Evolutionary conservation across 2,329 filamentous ascomycete species (phyloP).

Genomic region (Hawksworthiomyces lignivorus): DNA sequence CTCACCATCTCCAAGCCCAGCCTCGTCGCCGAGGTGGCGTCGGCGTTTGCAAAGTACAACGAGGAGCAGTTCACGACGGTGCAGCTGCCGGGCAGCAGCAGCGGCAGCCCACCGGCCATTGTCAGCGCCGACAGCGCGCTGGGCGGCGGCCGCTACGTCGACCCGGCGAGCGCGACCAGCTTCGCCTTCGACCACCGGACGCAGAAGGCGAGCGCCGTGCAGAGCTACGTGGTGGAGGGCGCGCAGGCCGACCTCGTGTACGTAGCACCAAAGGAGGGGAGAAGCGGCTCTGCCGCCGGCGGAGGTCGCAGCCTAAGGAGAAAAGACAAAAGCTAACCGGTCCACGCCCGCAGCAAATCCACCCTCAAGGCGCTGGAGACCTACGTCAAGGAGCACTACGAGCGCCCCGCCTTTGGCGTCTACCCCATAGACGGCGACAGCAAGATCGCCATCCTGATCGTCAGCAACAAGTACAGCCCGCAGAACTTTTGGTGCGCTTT

Average conservation of each 20-base stretch:
- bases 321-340: too few species aligned
- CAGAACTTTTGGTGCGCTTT: slow-evolving; percentile 85
- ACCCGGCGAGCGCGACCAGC: slow-evolving; percentile 78
- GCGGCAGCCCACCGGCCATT: slow-evolving; percentile 72
- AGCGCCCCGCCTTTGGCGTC: slow-evolving; percentile 70
- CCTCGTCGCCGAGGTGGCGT: slow-evolving; percentile 63
- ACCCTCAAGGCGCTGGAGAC: slow-evolving; percentile 67
- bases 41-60: slow-evolving; percentile 91
- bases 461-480: slow-evolving; percentile 95
- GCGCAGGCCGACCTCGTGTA: slow-evolving; percentile 74
- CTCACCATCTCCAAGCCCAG: slow-evolving; percentile 64
- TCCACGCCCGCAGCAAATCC: slow-evolving; percentile 62
- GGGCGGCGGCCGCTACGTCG: slow-evolving; percentile 77
- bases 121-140: slow-evolving; percentile 82
- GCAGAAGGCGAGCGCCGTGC: slow-evolving; percentile 73
- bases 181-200: slow-evolving; percentile 82
- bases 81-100: slow-evolving; percentile 74
- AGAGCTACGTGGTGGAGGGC: slow-evolving; percentile 73
- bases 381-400: slow-evolving; percentile 85
- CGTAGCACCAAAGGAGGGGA: too few species aligned
- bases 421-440: slow-evolving; percentile 72
- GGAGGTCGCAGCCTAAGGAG: too few species aligned
- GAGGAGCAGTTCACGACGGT: slow-evolving; percentile 86
- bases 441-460: slow-evolving; percentile 71
- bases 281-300: too few species aligned